Evolutionary conservation across 164 flowering plant genomes (phyloP).

Genomic region (Berberis vulgaris): DNA sequence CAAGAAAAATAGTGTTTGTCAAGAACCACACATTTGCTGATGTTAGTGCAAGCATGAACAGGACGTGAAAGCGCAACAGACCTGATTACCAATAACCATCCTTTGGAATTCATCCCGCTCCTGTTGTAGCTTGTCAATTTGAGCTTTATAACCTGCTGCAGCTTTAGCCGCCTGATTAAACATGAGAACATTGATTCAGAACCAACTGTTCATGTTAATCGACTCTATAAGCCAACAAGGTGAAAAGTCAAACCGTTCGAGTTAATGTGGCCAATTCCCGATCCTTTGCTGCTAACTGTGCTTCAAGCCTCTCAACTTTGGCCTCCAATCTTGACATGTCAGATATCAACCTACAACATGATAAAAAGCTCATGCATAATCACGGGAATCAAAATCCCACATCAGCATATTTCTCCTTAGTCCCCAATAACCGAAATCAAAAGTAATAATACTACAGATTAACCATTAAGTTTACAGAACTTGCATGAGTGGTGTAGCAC

Average conservation of each 20-base stretch:
- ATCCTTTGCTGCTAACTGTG: conserved; percentile 74
- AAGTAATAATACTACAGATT: too few relatives aligned
- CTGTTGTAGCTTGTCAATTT: conserved; percentile 90
- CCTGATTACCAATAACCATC: conserved; percentile 99
- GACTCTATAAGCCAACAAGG: background rate
- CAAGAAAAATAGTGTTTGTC: background rate
- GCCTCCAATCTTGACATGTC: conserved; percentile 95
- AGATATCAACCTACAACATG: conserved; percentile 48
- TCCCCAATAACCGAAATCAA: too few relatives aligned
- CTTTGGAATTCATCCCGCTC: conserved; percentile 96
- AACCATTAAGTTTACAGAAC: too few relatives aligned
- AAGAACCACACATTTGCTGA: background rate
- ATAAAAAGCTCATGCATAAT: conserved; percentile 3
- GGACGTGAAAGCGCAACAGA: conserved; percentile 12
- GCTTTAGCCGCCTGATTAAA: conserved; percentile 81
- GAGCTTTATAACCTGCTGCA: conserved; percentile 76
- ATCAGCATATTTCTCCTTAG: too few relatives aligned
- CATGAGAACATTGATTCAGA: too few relatives aligned
- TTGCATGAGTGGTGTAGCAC: too few relatives aligned
- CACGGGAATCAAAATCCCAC: background rate
- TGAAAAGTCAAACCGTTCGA: conserved; percentile 46
- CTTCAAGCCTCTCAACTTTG: conserved; percentile 92
- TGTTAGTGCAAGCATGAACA: background rate
- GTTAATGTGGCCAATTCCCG: conserved; percentile 91
- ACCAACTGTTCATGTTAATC: background rate